Conservation (phyloP, 2,329 filamentous ascomycete genomes). For the Calonectria honghensis region DNA sequence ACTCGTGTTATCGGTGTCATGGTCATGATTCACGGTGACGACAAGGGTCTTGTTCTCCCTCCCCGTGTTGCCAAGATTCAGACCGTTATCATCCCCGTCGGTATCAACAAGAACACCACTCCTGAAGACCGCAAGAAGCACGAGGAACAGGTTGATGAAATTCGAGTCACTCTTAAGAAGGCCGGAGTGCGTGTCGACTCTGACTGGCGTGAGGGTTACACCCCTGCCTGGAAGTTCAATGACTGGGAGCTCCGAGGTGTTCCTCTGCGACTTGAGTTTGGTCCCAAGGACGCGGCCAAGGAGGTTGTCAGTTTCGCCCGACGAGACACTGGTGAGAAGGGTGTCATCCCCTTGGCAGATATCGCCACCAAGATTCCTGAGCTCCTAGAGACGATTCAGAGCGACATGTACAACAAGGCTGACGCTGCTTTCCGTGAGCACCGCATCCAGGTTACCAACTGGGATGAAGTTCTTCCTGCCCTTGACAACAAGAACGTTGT, state of each 20-base stretch:
- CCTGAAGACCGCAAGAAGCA: constrained; percentile 87
- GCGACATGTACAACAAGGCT: constrained; percentile 86
- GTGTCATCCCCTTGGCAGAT: constrained; percentile 84
- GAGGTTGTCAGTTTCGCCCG: constrained; percentile 89
- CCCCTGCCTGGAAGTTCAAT: constrained; percentile 98
- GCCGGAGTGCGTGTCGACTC: constrained; percentile 86
- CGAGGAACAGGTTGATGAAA: constrained; percentile 82
- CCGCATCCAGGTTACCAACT: constrained; percentile 86
- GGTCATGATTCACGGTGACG: constrained; percentile 98
- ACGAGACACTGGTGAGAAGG: constrained; percentile 91
- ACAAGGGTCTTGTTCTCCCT: constrained; percentile 95
- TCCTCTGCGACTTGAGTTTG: constrained; percentile 94
- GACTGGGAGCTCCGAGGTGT: constrained; percentile 99
- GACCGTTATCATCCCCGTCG: constrained; percentile 91
- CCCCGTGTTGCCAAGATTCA: constrained; percentile 92
- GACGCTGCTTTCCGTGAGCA: constrained; percentile 86
- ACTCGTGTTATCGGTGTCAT: constrained; percentile 98
- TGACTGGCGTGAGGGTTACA: constrained; percentile 92
- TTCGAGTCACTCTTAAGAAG: constrained; percentile 81
- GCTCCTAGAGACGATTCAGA: constrained; percentile 92
- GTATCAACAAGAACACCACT: constrained; percentile 90
- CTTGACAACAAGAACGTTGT: constrained; percentile 95
- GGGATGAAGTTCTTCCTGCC: constrained; percentile 93
- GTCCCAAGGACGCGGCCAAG: constrained; percentile 93
- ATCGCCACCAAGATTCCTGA: constrained; percentile 83